Evolutionary conservation across 257 asterid genomes (phyloP), one percentile per base, ranked within the genome.

Genomic region (Dorcoceras hygrometricum): DNA sequence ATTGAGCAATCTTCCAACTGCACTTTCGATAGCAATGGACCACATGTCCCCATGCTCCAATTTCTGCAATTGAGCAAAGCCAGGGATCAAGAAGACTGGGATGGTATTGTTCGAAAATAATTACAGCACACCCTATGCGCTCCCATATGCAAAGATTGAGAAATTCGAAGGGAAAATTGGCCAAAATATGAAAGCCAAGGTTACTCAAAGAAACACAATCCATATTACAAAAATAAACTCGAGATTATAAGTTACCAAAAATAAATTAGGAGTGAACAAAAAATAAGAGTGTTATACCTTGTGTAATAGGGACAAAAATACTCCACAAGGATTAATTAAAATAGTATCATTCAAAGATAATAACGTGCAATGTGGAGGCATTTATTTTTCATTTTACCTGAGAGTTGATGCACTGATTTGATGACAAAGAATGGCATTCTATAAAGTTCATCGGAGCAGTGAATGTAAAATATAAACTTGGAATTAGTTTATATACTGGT

Each of bases 11-110:
- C 77, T 64, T 59, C 99, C 99, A 50, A 90, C 60, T 6, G 97
- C 99, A 88, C 66, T 76, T 76, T 94, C 99, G 61, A 90, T 72
- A 72, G 97, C 97, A 60, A 77, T 18, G 36, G 84, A 90, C 99
- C 99, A 94, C 74, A 58, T 73, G 62, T 90, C 90, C 63, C 84
- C 95, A 62, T 86, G 73, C 68, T 79, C 82, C 87, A 94, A 75
- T 63, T 79, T 85, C 98, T 92, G 85, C 79, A 76, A 77, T 68
- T 60, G 32, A 69, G 64, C 60, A 70, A 59, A 63, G 53, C 48
- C 56, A 68, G 67, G 68, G 68, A 69, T 62, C 62, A 59, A 73
- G 65, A 51, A 63, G 58, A 53, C 63, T 4, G 53, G 29, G 53
- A 61, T 48, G 70, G 18, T 25, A 67, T 4, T 25, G 36, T 65